Evolutionary conservation across 2,329 filamentous ascomycete genomes (phyloP), one percentile per base, ranked within the genome.

Genomic region (Trichoderma oligosporum): DNA sequence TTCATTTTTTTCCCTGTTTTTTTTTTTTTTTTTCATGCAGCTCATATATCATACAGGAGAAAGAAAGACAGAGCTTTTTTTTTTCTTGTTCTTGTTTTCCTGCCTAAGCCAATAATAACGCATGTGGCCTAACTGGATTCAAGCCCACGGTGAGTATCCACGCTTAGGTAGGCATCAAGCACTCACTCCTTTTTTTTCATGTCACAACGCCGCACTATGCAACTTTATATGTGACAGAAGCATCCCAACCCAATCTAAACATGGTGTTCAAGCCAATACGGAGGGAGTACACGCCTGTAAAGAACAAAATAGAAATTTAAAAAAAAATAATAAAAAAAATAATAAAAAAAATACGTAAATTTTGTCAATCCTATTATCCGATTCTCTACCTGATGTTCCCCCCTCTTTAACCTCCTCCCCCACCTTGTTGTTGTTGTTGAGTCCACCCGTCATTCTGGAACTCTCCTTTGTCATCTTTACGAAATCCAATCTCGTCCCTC

Each of bases 401-500:
- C 7, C 36, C 47, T 44, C 57, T 57, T 11, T 24, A 16, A 18
- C 46, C 41, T 38, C 18, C 41, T 49, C 41, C 42, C 18, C 41
- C 27, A 18, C 46, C 27, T 35, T 44, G 12, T n/a, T 57, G 54
- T n/a, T 57, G 54, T 41, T 51, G 46, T 27, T 29, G 58, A 41
- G 67, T 71, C 70, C 70, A 73, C 22, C 56, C 63, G 39, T 66
- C 65, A 41, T 60, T 69, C 29, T 64, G 58, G 55, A 69, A 67
- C 41, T 64, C 62, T n/a, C 69, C 70, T 12, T 65, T 65, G 24
- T 61, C 61, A 35, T 66, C 61, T 45, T 61, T 65, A 27, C 62
- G 62, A 52, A 69, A 72, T n/a, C 74, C 75, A 60, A 79, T 68
- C 11, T 72, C 70, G n/a, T 80, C 76, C 60, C 80, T 70, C 36